Base-by-base conservation (phyloP, 177 flowering plant species). In the Vitis hybrid region DNA sequence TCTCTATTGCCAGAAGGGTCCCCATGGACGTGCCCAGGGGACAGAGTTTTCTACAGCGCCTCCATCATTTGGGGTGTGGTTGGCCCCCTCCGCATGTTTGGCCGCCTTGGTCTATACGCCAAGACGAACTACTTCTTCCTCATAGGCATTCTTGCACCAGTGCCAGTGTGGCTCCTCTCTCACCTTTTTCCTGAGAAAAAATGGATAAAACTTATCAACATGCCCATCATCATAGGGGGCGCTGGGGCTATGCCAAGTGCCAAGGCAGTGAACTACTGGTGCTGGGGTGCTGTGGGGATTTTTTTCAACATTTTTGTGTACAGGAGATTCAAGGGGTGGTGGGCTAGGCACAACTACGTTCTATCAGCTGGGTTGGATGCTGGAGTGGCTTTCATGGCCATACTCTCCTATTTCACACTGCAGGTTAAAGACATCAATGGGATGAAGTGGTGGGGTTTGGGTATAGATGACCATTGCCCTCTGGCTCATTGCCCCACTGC, bases 1-100 rank as follows among this genome's bases (percentile, higher is more conserved):
- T 0, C 59, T 0, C 57, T 64, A 1, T 51, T 90, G 22, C 92
- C 89, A 0, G 65, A 51, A 9, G 90, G 88, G 13, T 87, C 91
- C 58, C 91, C 90, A 0, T 90, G 95, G 95, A 89, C 92, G 2
- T 90, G 95, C 75, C 95, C 92, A 0, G 88, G 86, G 2, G 88
- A 86, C 63, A 82, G 84, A 22, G 86, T 87, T 2, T 85, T 88
- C 87, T 89, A 83, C 88, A 82, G 83, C 62, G 92, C 90, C 0
- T 87, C 91, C 11, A 75, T 90, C 70, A 90, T 90, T 0, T 90
- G 75, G 81, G 79, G 76, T 0, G 71, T 75, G 49, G 53, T 78
- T 0, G 90, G 95, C 0, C 95, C 95, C 1, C 76, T 70, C 1
- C 76, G 90, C 0, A 86, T 90, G 84, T 90, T 90, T 53, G 87